These are phyloP conservation scores for Stevia rebaudiana DNA, from an alignment of 140 eudicot genomes.

Conservation along the genomic window DNA sequence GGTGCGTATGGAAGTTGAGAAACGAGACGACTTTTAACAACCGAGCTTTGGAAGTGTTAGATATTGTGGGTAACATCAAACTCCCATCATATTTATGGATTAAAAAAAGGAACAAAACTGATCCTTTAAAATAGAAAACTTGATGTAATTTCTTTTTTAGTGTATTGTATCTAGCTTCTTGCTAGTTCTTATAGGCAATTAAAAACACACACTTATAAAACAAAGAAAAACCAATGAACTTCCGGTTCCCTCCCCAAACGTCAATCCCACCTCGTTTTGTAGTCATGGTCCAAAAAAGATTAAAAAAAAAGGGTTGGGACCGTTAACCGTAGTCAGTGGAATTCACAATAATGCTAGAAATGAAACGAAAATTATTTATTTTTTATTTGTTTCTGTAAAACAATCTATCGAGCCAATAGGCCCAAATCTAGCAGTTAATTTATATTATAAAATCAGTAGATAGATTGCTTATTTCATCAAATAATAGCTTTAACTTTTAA, in stretches of 20 bases:
- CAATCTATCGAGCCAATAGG: background rate
- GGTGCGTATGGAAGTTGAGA: too few relatives aligned
- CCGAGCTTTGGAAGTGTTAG: too few relatives aligned
- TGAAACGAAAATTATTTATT: background rate
- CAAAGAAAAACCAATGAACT: background rate
- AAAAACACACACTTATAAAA: background rate
- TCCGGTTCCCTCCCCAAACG: conserved; percentile 4
- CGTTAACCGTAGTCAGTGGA: too few relatives aligned
- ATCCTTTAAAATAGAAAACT: too few relatives aligned
- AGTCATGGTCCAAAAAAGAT: conserved; percentile 3
- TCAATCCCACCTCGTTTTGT: background rate
- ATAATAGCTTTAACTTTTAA: background rate
- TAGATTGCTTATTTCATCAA: background rate
- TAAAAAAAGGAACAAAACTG: too few relatives aligned
- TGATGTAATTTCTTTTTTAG: too few relatives aligned
- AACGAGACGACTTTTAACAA: too few relatives aligned
- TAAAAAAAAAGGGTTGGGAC: background rate
- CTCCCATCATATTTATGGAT: too few relatives aligned
- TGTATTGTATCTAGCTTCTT: too few relatives aligned
- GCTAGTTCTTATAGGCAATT: too few relatives aligned
- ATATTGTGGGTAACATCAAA: too few relatives aligned
- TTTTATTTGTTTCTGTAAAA: background rate
- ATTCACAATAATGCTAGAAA: background rate
- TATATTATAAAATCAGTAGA: background rate
- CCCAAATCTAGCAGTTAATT: background rate